Conservation (phyloP, 306 rosid species). For the Acacia crassicarpa region DNA sequence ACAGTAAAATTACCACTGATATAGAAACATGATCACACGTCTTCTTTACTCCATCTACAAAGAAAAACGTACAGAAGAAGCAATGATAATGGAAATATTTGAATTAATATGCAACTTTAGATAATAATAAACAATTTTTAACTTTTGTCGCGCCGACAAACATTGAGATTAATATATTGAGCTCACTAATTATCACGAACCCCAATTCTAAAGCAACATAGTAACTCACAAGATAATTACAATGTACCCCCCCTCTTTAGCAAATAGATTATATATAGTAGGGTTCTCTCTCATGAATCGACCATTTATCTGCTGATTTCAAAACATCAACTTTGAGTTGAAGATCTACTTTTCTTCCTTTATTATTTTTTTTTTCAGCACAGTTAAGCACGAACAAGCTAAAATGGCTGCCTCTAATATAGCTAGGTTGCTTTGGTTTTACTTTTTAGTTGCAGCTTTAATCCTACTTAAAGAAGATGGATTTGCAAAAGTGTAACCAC, state of each 20-base stretch:
- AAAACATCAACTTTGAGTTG: conserved; percentile 7
- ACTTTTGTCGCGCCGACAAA: neutral
- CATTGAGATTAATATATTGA: neutral
- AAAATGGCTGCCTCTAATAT: conserved; percentile 29
- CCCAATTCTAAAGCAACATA: conserved; percentile 26
- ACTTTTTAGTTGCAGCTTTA: conserved; percentile 47
- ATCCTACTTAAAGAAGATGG: conserved; percentile 32
- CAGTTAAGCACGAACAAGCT: conserved; percentile 23
- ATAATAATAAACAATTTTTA: neutral
- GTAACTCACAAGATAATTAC: conserved; percentile 12
- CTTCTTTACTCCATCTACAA: conserved; percentile 16
- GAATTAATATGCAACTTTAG: neutral
- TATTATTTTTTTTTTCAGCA: neutral
- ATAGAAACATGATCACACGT: neutral
- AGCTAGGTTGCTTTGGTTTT: conserved; percentile 46
- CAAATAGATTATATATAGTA: neutral
- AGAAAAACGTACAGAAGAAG: neutral
- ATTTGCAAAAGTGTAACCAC: conserved; percentile 47
- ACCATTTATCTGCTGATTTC: conserved; percentile 30
- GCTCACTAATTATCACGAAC: neutral
- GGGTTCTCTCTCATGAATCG: conserved; percentile 18
- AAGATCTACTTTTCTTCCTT: neutral
- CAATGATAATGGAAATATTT: neutral
- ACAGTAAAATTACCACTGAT: conserved; percentile 23
- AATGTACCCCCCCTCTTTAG: neutral